phyloP scores from a whole-genome alignment of 2,329 filamentous ascomycete genomes.

The Colletotrichum plurivorum region DNA sequence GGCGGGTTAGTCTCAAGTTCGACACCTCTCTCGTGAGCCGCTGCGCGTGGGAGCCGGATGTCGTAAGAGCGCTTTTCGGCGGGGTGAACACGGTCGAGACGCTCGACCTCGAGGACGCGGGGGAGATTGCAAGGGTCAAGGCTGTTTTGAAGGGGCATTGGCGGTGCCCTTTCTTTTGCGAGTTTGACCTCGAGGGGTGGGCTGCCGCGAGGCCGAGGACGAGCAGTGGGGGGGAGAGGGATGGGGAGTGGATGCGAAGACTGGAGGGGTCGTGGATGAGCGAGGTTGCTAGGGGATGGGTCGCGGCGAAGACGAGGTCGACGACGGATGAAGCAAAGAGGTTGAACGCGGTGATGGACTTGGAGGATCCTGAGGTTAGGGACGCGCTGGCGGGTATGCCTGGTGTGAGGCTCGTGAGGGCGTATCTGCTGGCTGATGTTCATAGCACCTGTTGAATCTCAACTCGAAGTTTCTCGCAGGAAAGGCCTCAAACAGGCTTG shows the following conservation, averaged over 20 bases:
- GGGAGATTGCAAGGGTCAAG: constrained; percentile 24
- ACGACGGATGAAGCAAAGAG: neutral
- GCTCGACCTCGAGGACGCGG: constrained; percentile 26
- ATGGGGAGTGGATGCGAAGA: constrained; percentile 26
- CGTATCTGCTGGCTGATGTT: neutral
- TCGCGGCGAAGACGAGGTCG: constrained; percentile 3
- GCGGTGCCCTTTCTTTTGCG: constrained; percentile 31
- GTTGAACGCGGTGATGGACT: neutral
- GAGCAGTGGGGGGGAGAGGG: neutral
- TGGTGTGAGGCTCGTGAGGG: constrained; percentile 29
- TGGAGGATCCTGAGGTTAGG: neutral
- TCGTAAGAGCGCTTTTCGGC: constrained; percentile 11
- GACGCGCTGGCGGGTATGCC: constrained; percentile 21
- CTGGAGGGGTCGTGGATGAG: constrained; percentile 28
- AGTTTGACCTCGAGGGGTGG: constrained; percentile 34
- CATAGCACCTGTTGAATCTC: constrained; percentile 1
- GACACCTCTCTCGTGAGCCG: constrained; percentile 7
- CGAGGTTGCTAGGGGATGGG: constrained; percentile 31
- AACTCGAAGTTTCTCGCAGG: neutral
- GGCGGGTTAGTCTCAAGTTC: constrained; percentile 18
- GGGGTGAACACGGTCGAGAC: constrained; percentile 11
- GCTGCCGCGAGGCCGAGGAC: constrained; percentile 4
- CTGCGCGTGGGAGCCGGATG: constrained; percentile 17
- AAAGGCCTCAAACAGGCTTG: neutral
- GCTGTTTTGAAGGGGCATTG: constrained; percentile 8